phyloP scores from a whole-genome alignment of 164 flowering plant genomes.

The Santalum album region DNA sequence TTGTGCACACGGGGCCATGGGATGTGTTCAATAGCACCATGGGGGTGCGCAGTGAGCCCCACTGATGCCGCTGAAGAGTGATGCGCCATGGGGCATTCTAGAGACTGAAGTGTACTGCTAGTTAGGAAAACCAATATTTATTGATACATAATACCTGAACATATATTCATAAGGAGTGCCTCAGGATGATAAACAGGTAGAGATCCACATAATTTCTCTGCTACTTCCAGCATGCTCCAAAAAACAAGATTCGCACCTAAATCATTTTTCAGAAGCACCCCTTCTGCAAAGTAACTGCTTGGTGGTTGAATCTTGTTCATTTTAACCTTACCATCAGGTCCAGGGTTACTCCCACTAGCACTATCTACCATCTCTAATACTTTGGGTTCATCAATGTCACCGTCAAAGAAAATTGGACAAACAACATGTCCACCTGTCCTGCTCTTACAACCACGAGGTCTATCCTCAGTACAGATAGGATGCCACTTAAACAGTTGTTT shows the following conservation, averaged over 20 bases:
- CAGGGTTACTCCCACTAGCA: conserved; percentile 10
- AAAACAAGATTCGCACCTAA: conserved; percentile 18
- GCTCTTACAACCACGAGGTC: conserved; percentile 5
- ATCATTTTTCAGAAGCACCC: conserved; percentile 14
- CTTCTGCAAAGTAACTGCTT: conserved; percentile 14
- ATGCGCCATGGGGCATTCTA: no score
- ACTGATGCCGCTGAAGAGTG: no score
- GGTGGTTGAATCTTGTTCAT: conserved; percentile 14
- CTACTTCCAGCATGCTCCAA: conserved; percentile 46
- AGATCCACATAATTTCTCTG: conserved; percentile 43
- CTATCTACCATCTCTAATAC: conserved; percentile 14
- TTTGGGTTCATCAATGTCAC: conserved; percentile 14
- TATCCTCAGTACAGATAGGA: conserved; percentile 8
- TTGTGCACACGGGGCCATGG: no score
- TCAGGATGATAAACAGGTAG: conserved; percentile 74
- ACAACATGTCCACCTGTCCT: conserved; percentile 9
- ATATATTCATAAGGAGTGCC: conserved; percentile 53
- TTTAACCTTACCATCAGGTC: conserved; percentile 9
- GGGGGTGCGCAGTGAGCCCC: no score
- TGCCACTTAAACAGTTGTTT: conserved; percentile 12
- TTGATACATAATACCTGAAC: conserved; percentile 46
- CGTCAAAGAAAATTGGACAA: conserved; percentile 25
- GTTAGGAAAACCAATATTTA: background rate
- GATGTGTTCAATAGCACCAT: no score
- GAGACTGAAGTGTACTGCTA: no score